These are phyloP conservation scores for Cucurbita pepo DNA, from an alignment of 306 rosid genomes.

Conservation along the genomic window DNA sequence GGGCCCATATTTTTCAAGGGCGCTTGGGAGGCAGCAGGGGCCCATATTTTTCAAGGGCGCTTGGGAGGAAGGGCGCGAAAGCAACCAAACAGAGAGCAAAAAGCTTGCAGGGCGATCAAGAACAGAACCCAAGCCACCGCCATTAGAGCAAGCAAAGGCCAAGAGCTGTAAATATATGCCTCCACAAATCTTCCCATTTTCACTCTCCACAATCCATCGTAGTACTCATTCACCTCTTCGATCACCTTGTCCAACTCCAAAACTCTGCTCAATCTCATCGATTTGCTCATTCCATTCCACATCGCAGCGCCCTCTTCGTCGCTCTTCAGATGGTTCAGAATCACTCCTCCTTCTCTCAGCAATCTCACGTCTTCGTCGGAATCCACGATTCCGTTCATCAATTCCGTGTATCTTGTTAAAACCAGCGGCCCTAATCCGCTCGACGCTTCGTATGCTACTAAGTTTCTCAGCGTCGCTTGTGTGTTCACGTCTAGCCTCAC, in stretches of 20 bases:
- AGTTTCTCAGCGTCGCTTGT: conserved; percentile 37
- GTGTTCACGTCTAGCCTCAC: conserved; percentile 40
- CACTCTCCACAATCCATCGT: conserved; percentile 43
- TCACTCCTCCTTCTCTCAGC: conserved; percentile 37
- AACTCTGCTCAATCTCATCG: conserved; percentile 46
- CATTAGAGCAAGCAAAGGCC: conserved; percentile 42
- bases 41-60: not conserved
- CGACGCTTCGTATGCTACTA: conserved; percentile 69
- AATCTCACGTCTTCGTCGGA: conserved; percentile 39
- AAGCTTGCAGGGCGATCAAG: conserved; percentile 11
- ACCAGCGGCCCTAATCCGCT: conserved; percentile 41
- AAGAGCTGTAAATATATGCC: conserved; percentile 36
- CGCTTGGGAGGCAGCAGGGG: not conserved
- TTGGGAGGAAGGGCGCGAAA: not conserved
- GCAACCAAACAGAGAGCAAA: conserved; percentile 3
- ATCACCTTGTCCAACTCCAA: conserved; percentile 44
- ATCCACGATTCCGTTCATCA: conserved; percentile 71
- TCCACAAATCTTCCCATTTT: conserved; percentile 29
- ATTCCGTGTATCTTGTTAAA: conserved; percentile 50
- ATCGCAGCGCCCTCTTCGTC: conserved; percentile 43
- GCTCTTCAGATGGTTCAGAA: conserved; percentile 52
- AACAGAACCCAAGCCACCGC: conserved; percentile 37
- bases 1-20: no score
- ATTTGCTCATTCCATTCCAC: conserved; percentile 74
- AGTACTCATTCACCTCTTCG: conserved; percentile 60